These are phyloP conservation scores for Mycena sp. DNA, from an alignment of 1,284 basidiomycete species.

Conservation along the genomic window DNA sequence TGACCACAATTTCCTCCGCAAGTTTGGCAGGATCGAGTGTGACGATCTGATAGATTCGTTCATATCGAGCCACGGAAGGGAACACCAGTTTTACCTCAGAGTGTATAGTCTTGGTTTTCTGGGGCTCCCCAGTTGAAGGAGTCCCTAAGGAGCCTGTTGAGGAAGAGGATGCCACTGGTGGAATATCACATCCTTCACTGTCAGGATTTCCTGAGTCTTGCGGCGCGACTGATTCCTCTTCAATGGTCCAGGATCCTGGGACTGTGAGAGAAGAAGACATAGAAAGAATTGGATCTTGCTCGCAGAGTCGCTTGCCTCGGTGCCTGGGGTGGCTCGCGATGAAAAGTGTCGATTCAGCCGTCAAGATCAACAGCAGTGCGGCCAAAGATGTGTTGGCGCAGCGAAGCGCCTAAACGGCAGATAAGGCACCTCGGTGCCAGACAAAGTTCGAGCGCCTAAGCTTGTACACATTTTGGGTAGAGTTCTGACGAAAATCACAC, in stretches of 20 bases:
- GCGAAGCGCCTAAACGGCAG: background rate
- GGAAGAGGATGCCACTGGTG: background rate
- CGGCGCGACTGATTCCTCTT: slow-evolving; percentile 1
- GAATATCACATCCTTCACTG: too few relatives aligned
- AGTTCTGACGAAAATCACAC: slow-evolving; percentile 6
- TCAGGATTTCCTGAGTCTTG: background rate
- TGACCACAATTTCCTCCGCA: slow-evolving; percentile 9
- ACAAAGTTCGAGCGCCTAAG: slow-evolving; percentile 15
- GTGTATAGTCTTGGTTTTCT: too few relatives aligned
- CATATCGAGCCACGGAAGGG: background rate
- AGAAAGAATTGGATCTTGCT: too few relatives aligned
- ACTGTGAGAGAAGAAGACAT: slow-evolving; percentile 1
- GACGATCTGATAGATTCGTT: background rate
- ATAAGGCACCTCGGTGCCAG: slow-evolving; percentile 3
- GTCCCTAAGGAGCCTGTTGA: too few relatives aligned
- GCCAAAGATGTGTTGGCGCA: slow-evolving; percentile 10
- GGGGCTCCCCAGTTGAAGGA: too few relatives aligned
- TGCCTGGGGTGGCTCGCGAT: too few relatives aligned
- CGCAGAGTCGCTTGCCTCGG: background rate
- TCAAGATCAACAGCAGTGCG: background rate
- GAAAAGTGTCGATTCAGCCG: background rate
- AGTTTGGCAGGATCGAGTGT: slow-evolving; percentile 10
- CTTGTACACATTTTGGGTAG: slow-evolving; percentile 2
- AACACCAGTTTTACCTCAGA: background rate
- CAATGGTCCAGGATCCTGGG: slow-evolving; percentile 15